Base-by-base conservation (phyloP, 2,329 filamentous ascomycete genomes). In the Orbilia quercus region DNA sequence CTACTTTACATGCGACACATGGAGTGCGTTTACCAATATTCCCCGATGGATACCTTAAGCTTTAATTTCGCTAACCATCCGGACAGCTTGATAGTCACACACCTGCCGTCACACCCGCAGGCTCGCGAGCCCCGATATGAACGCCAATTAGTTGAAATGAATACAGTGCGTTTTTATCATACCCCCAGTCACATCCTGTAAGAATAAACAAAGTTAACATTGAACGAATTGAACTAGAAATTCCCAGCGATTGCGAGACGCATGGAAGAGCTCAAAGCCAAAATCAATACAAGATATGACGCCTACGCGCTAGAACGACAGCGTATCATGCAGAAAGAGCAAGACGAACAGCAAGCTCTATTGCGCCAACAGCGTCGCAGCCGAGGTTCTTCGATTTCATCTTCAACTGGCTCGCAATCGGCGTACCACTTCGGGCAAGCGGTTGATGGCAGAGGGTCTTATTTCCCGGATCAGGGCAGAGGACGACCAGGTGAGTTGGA, bases 1-100 rank as follows among this genome's bases (percentile, higher is more conserved):
- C 86, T 97, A 62, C 88, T 98, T 70, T 86, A 96, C n/a, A 91
- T 95, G 79, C 89, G 95, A 77, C 92, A 96, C 81, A 92, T 92
- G 7, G 76, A 78, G 77, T 78, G 63, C 25, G 76, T 64, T 45
- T 28, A 38, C 42, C 16, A 20, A 11, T 11, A 18, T 5, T 31
- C 7, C 34, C 34, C 22, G 51, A 31, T 34, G 22, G 45, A 23
- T 14, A n/a, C n/a, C n/a, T n/a, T n/a, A n/a, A 48, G 42, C 31
- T 14, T 22, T 16, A 11, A 23, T 34, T 48, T 34, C 12, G 36
- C 57, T 60, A 62, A 62, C 28, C 42, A 31, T 20, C 28, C 34
- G 36, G 45, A 70, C 14, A 85, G 89, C 59, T 87, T 99, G n/a
- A 87, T 96, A 22, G 83, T 96, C 25, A 86, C 91, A 5, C 85